Percentiles rank a stretch among this genome's conserved stretches.
Evolutionary conservation across 129 eudicot genomes (phyloP).

Genomic region (Glebionis coronaria): DNA sequence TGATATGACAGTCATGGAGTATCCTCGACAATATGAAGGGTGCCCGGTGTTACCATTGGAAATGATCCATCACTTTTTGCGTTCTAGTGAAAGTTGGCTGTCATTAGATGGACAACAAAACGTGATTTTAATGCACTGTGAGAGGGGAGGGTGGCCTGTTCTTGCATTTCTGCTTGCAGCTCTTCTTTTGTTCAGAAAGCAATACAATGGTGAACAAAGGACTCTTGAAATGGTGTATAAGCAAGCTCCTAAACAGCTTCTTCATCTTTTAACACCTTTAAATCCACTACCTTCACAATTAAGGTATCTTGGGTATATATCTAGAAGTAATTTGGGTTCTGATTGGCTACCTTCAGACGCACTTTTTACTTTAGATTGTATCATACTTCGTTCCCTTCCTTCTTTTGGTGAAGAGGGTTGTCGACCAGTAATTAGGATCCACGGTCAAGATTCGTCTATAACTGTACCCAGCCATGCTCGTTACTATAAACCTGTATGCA

Average conservation of each 20-base stretch:
- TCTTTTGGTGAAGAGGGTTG: conserved; percentile 67
- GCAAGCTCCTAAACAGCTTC: conserved; percentile 70
- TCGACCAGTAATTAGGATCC: conserved; percentile 77
- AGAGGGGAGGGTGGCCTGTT: conserved; percentile 65
- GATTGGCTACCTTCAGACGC: conserved; percentile 94
- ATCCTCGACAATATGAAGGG: conserved; percentile 58
- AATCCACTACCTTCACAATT: conserved; percentile 93
- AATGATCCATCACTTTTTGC: conserved; percentile 56
- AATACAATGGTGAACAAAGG: conserved; percentile 55
- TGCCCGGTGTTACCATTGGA: conserved; percentile 61
- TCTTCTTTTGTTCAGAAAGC: conserved; percentile 52
- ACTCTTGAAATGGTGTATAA: conserved; percentile 69
- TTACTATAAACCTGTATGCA: conserved; percentile 52
- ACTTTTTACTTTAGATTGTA: conserved; percentile 72
- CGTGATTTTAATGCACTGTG: conserved; percentile 66
- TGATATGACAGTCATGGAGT: conserved; percentile 74
- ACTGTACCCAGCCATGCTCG: too few relatives aligned
- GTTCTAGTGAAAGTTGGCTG: conserved; percentile 65
- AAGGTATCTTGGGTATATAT: conserved; percentile 90
- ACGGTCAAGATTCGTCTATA: conserved; percentile 94
- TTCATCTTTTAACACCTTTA: conserved; percentile 74
- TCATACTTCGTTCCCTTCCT: conserved; percentile 72
- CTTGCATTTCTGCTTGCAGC: conserved; percentile 71
- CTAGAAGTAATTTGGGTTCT: conserved; percentile 70
- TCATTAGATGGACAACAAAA: conserved; percentile 55